Evolutionary conservation across 169 alveolate species (phyloP).

Genomic region (Cyclospora cayetanensis): DNA sequence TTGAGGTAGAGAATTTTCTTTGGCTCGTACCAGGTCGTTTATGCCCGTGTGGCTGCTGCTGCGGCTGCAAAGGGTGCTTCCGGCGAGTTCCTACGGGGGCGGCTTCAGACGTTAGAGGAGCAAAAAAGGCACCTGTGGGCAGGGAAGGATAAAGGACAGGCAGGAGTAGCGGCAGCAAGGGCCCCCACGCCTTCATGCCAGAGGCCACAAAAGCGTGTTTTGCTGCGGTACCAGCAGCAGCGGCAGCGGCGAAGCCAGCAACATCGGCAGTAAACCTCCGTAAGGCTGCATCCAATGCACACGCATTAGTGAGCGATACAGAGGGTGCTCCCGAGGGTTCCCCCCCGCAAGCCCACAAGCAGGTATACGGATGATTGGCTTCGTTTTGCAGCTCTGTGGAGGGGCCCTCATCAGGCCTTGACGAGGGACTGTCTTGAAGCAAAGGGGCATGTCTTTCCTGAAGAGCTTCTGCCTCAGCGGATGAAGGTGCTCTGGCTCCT

Average conservation of each 20-base stretch:
- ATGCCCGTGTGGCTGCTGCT: not conserved
- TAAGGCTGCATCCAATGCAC: not conserved
- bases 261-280: not conserved
- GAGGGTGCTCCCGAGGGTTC: not conserved
- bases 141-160: not conserved
- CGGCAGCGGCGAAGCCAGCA: constrained; percentile 7
- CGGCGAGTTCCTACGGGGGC: no score
- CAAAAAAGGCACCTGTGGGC: no score
- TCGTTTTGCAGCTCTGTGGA: no score
- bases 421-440: no score
- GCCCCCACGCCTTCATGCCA: constrained; percentile 1
- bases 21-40: not conserved
- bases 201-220: not conserved
- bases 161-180: constrained; percentile 25
- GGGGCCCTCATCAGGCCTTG: no score
- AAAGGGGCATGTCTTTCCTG: no score
- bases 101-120: not conserved
- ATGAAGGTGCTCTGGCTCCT: not conserved
- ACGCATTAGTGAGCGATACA: not conserved
- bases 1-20: not conserved
- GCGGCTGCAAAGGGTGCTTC: not conserved
- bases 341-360: constrained; percentile 14
- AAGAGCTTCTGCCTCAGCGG: not conserved
- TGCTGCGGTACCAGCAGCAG: constrained; percentile 14
- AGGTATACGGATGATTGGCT: no score